These are phyloP conservation scores for Colletotrichum sp. DNA, from an alignment of 2,329 filamentous ascomycete genomes.

Conservation along the genomic window DNA sequence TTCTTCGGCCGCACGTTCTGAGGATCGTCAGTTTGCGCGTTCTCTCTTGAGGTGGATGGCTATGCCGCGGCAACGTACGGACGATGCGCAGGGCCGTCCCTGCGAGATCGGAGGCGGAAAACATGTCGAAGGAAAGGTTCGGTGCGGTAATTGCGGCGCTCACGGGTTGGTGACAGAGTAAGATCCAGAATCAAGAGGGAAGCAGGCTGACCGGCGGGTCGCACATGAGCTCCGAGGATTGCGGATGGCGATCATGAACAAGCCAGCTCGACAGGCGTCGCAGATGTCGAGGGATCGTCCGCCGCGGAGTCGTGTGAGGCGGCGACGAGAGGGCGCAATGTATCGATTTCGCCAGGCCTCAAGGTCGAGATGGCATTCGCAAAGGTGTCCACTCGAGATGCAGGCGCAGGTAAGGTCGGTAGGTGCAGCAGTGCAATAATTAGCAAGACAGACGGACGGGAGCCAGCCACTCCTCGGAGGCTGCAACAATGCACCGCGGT, in stretches of 20 bases:
- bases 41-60: neutral
- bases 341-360: constrained; percentile 2
- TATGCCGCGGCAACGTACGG: neutral
- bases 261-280: constrained; percentile 1
- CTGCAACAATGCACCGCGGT: constrained; percentile 12
- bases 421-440: neutral
- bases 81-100: constrained; percentile 7
- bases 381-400: constrained; percentile 10
- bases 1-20: constrained; percentile 18
- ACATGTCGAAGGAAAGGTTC: neutral
- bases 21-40: constrained; percentile 1
- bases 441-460: neutral
- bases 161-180: constrained; percentile 18
- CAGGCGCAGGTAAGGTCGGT: neutral
- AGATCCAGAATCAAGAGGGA: constrained; percentile 14
- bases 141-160: neutral
- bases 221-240: constrained; percentile 18
- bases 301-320: neutral
- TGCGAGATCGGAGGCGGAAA: constrained; percentile 6
- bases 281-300: neutral
- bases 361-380: neutral
- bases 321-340: neutral
- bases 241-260: constrained; percentile 21
- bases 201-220: constrained; percentile 20
- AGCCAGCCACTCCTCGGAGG: constrained; percentile 10